Evolutionary conservation across 2,329 filamentous ascomycete genomes (phyloP), one percentile per base, ranked within the genome.

Genomic region (Fusarium succisae): DNA sequence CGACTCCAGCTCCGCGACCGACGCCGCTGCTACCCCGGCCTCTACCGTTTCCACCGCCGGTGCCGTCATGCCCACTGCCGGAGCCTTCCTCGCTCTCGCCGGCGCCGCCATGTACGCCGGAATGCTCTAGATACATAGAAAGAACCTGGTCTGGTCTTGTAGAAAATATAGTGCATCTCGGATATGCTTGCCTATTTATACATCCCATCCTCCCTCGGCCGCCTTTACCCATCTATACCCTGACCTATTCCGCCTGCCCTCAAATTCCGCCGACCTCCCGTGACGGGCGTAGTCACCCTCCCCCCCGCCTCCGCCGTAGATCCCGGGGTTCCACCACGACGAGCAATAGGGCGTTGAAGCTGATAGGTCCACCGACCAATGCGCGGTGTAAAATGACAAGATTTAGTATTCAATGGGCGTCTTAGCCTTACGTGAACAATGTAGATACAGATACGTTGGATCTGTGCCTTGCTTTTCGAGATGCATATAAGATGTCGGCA

Each of bases 91-190:
- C 24, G 79, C 80, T 38, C 45, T 80, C 50, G 80, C 78, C 50
- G 80, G 79, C 45, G 76, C 78, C 44, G 80, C 74, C 26, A 79
- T 77, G 55, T 78, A 75, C 50, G 69, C 74, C 53, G 80, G 77
- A 32, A 63, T 81, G 45, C 39, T 81, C 48, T 81, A 76, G 58
- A 54, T 55, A 45, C 6, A 18, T 45, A 38, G 38, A 51, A 5
- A 35, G 22, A 50, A 55, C 28, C 11, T 28, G 11, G 35, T n/a
- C 51, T 18, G 14, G 51, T 41, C 35, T 10, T 41, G 30, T 41
- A 55, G 20, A 41, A n/a, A 43, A 26, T 20, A 35, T 35, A 24
- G 30, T 20, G 6, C 20, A 39, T 53, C 32, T 55, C 51, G 51
- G 51, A 41, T 55, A 39, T 55, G 37, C 51, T 39, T 55, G 51